Conservation (phyloP, 2,329 filamentous ascomycete genomes). For the Cladosporium halotolerans region DNA sequence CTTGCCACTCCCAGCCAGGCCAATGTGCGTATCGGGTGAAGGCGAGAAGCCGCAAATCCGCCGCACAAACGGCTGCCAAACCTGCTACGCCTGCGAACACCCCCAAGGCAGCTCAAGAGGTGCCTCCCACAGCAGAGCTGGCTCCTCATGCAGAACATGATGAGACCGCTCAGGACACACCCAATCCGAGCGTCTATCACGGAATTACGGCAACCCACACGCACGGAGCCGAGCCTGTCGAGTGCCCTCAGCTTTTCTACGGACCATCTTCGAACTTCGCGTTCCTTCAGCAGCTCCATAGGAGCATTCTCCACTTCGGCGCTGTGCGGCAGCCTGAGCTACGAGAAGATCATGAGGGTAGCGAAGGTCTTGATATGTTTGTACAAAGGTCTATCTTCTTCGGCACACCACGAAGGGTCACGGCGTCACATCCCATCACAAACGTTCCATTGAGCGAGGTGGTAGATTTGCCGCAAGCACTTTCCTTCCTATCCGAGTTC, state of each 20-base stretch:
- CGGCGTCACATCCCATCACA: background rate
- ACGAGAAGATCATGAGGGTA: conserved; percentile 15
- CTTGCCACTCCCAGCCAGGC: background rate
- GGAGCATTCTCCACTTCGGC: conserved; percentile 22
- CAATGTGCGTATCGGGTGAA: conserved; percentile 10
- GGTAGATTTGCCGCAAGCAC: background rate
- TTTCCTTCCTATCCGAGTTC: background rate
- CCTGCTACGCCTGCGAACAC: background rate
- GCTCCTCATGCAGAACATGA: background rate
- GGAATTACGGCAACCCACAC: conserved; percentile 11
- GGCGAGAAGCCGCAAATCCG: conserved; percentile 1
- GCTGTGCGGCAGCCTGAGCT: background rate
- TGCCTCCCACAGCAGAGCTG: background rate
- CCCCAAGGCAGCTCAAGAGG: background rate
- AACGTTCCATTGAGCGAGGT: background rate
- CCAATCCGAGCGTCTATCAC: conserved; percentile 3
- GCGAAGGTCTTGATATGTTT: conserved; percentile 26
- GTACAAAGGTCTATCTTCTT: conserved; percentile 30
- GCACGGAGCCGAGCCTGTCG: background rate
- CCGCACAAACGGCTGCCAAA: background rate
- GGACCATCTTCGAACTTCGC: conserved; percentile 28
- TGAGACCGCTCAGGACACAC: background rate
- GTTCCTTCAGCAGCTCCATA: conserved; percentile 28
- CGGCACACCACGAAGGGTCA: conserved; percentile 23
- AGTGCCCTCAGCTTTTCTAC: conserved; percentile 23